These are phyloP conservation scores for Paratinospora sagittata DNA, from an alignment of 164 flowering plant species.

Conservation along the genomic window DNA sequence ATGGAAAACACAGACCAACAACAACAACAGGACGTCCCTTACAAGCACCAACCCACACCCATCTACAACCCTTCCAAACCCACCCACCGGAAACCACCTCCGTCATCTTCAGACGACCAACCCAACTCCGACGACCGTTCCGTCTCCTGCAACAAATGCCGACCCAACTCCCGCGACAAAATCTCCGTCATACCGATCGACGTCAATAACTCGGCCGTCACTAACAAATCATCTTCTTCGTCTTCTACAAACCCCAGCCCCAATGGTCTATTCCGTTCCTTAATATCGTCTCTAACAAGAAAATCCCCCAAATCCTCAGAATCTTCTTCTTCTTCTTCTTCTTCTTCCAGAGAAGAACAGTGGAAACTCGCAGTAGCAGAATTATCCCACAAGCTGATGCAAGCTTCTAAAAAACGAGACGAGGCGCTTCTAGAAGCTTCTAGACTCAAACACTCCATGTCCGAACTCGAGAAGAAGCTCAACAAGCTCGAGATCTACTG, in stretches of 20 bases:
- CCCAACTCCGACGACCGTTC: slow-evolving; percentile 22
- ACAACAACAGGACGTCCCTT: neutral
- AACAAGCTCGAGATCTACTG: slow-evolving; percentile 75
- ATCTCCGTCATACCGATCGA: slow-evolving; percentile 65
- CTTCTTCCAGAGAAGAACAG: slow-evolving; percentile 48
- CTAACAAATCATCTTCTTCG: slow-evolving; percentile 23
- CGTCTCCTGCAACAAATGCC: slow-evolving; percentile 81
- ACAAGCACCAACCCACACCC: slow-evolving; percentile 50
- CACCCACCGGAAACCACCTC: slow-evolving; percentile 7
- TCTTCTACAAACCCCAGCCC: slow-evolving; percentile 57
- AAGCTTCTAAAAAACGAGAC: slow-evolving; percentile 64
- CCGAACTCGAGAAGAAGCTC: slow-evolving; percentile 86
- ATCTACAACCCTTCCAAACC: slow-evolving; percentile 19
- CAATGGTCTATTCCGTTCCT: slow-evolving; percentile 51
- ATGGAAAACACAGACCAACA: neutral
- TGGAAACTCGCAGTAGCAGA: slow-evolving; percentile 68
- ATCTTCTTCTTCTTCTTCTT: slow-evolving; percentile 5
- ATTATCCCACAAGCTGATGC: slow-evolving; percentile 70
- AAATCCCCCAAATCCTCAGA: slow-evolving; percentile 47
- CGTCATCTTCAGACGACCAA: slow-evolving; percentile 15
- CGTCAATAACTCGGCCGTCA: slow-evolving; percentile 35
- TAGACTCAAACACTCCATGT: slow-evolving; percentile 64
- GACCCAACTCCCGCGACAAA: slow-evolving; percentile 72
- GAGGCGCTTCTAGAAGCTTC: slow-evolving; percentile 81
- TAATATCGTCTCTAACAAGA: slow-evolving; percentile 42